Evolutionary conservation across 768 basidiomycete genomes (phyloP), one percentile per base, ranked within the genome.

Genomic region (Naganishia randhawae): DNA sequence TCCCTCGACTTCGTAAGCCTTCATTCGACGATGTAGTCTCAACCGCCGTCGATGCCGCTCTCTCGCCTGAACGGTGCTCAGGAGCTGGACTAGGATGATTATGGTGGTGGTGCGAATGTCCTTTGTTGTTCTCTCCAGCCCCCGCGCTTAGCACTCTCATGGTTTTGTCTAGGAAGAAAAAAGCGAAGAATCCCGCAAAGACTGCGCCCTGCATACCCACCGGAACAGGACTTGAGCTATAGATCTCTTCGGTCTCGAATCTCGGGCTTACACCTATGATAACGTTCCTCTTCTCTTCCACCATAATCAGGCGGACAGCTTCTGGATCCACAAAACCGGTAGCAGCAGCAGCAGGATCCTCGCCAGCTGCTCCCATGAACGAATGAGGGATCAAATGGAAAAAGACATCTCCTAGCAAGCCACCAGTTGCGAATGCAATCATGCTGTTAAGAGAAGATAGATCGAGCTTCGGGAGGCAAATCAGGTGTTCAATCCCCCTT

Each of bases 391-490:
- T 86, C 39, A 95, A 85, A 77, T 95, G 92, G 57, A 96, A 82
- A 80, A 93, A 92, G 48, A 94, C 91, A 78, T 96, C 92, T 5
- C 92, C 93, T 42, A 96, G 85, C 31, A 96, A 84, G 32, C 92
- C 92, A 35, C 92, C 92, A 11, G 91, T 93, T 85, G 92, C 92
- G 78, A 93, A 93, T 7, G 92, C 90, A 37, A 91, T 93, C 91
- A 93, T 93, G 14, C 90, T 92, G 75, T 93, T 93, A 68, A 94
- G 84, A 50, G 91, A 92, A 77, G 90, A 84, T 17, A 85, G 84
- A 79, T 88, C 87, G 75, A 95, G 91, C 54, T 67, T n/a, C 78
- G 92, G 84, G 37, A 31, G 66, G 32, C 54, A 37, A 7, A 37
- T 37, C n/a, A 27, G 14, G 33, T 5, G n/a, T 17, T n/a, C 27